Evolutionary conservation across 1,284 basidiomycete species (phyloP).

Genomic region (Boletus sp.): DNA sequence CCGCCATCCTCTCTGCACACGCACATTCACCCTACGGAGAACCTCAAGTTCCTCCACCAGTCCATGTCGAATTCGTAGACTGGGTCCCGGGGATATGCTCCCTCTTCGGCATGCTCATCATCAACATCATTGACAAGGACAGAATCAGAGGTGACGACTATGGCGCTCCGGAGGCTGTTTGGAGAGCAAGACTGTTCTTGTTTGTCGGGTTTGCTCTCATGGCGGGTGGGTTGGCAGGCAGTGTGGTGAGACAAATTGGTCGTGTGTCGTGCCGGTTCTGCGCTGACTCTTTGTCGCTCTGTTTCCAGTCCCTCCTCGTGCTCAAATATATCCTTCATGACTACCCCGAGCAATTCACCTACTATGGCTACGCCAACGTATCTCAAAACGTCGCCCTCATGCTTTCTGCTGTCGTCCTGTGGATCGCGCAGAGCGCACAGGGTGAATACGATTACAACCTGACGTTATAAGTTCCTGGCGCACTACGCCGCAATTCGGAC

Average conservation of each 20-base stretch:
- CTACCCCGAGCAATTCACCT: conserved; percentile 75
- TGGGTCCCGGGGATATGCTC: conserved; percentile 95
- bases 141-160: conserved; percentile 83
- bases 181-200: conserved; percentile 84
- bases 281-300: conserved; percentile 4
- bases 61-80: conserved; percentile 88
- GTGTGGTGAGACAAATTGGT: conserved; percentile 62
- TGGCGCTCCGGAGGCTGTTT: conserved; percentile 79
- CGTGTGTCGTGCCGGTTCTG: neutral
- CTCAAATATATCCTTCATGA: conserved; percentile 86
- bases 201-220: conserved; percentile 96
- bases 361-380: conserved; percentile 94
- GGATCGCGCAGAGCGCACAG: conserved; percentile 80
- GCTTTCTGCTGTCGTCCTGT: conserved; percentile 83
- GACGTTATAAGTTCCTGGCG: conserved; percentile 49
- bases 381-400: conserved; percentile 90
- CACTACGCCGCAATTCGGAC: neutral
- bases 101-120: conserved; percentile 89
- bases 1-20: conserved; percentile 83
- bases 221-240: conserved; percentile 94
- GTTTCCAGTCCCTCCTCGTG: conserved; percentile 75
- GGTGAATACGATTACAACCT: conserved; percentile 88
- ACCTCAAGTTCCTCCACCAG: conserved; percentile 68
- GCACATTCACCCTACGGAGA: conserved; percentile 68
- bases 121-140: conserved; percentile 95